Percentiles rank a stretch among this genome's conserved stretches.
These are phyloP conservation scores for Aspergillus sp. DNA, from an alignment of 2,329 filamentous ascomycete species.

Conservation along the genomic window DNA sequence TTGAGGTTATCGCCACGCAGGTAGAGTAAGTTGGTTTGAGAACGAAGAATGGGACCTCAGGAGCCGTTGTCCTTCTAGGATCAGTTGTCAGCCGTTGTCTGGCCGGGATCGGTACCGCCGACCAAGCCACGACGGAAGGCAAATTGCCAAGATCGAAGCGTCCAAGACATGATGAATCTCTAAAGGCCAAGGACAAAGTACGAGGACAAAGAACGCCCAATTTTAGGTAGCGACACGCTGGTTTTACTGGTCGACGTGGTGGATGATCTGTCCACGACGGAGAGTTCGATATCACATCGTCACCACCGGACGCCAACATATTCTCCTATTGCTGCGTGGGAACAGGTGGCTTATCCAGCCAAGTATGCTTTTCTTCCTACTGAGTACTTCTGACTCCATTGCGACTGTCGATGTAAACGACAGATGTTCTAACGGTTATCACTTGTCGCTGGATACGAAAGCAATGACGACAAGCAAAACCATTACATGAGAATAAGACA, in stretches of 20 bases:
- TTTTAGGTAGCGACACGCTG: neutral
- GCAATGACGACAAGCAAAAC: neutral
- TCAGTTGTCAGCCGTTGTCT: too few species aligned
- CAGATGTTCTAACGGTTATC: too few species aligned
- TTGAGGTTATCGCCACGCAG: neutral
- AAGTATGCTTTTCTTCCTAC: constrained; percentile 8
- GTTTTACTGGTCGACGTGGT: neutral
- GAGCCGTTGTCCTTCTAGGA: too few species aligned
- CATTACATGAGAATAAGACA: neutral
- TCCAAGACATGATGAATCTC: too few species aligned
- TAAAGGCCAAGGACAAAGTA: neutral
- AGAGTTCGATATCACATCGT: constrained; percentile 13
- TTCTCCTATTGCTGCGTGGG: constrained; percentile 17
- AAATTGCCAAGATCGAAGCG: too few species aligned
- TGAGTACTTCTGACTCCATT: too few species aligned
- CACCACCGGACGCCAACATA: neutral
- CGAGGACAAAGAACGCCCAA: neutral
- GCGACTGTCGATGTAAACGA: too few species aligned
- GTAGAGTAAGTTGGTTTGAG: neutral
- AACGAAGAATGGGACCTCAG: neutral
- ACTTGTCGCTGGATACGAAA: too few species aligned
- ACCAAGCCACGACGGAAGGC: too few species aligned
- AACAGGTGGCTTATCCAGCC: constrained; percentile 14
- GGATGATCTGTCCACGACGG: constrained; percentile 16
- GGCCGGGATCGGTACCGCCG: too few species aligned